phyloP scores from a whole-genome alignment of 2,329 filamentous ascomycete genomes.

The Fusarium udum region DNA sequence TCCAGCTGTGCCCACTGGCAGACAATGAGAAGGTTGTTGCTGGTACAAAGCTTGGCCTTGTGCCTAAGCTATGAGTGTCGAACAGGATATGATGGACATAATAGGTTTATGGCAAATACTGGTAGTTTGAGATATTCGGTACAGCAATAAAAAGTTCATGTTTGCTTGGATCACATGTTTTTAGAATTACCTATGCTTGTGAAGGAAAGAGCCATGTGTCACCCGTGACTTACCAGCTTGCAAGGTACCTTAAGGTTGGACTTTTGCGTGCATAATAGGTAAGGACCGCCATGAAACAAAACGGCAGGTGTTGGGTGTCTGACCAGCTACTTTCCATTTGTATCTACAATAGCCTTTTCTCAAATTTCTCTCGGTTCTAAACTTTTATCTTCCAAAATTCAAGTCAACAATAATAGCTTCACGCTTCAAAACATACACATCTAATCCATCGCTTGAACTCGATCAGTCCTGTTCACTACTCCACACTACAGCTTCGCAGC shows the following conservation, averaged over 20 bases:
- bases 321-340: not conserved
- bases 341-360: not conserved
- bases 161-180: not conserved
- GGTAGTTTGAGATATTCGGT: not conserved
- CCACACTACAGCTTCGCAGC: slow-evolving; percentile 55
- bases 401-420: not conserved
- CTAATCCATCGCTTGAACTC: not conserved
- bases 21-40: slow-evolving; percentile 66
- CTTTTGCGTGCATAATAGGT: not conserved
- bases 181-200: not conserved
- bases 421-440: slow-evolving; percentile 3
- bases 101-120: not conserved
- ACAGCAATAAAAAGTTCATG: not conserved
- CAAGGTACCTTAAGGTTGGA: not conserved
- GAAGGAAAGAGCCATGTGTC: not conserved
- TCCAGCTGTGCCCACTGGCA: slow-evolving; percentile 70
- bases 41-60: slow-evolving; percentile 61
- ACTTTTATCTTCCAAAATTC: not conserved
- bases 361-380: not conserved
- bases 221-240: not conserved
- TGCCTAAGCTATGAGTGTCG: slow-evolving; percentile 61
- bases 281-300: not conserved
- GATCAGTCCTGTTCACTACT: not conserved
- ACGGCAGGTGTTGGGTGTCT: not conserved
- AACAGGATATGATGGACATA: not conserved